These are phyloP conservation scores for Paraconiothyrium brasiliense DNA, from an alignment of 2,329 filamentous ascomycete species.

Conservation along the genomic window DNA sequence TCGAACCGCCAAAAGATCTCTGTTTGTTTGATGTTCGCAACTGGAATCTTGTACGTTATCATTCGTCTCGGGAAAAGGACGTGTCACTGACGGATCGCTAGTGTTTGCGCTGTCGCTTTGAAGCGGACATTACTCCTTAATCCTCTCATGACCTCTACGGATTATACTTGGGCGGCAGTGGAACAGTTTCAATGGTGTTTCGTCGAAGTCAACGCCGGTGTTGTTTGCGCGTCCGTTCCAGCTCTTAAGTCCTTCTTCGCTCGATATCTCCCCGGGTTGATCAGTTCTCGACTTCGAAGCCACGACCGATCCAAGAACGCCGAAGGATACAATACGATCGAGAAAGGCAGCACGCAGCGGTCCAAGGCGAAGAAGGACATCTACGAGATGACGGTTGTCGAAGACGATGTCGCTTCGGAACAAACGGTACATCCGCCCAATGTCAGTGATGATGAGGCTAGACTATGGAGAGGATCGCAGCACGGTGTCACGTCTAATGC, in stretches of 20 bases:
- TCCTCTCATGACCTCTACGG: constrained; percentile 17
- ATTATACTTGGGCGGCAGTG: constrained; percentile 22
- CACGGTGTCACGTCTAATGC: neutral
- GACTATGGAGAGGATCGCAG: neutral
- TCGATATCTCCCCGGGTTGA: constrained; percentile 13
- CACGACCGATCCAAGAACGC: neutral
- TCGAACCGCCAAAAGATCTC: constrained; percentile 10
- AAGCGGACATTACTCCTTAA: constrained; percentile 15
- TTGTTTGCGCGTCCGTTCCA: constrained; percentile 19
- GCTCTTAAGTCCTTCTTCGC: constrained; percentile 20
- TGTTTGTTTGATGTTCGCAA: constrained; percentile 15
- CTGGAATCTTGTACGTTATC: constrained; percentile 15
- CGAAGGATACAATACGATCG: constrained; percentile 4
- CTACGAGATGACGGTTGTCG: constrained; percentile 7
- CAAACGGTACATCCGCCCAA: neutral
- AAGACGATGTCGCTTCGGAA: neutral
- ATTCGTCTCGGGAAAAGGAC: neutral
- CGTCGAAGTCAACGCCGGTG: constrained; percentile 21
- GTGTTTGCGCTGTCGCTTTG: constrained; percentile 18
- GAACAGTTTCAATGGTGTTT: constrained; percentile 26
- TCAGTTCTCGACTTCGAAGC: constrained; percentile 13
- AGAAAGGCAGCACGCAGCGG: constrained; percentile 4
- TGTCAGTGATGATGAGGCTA: constrained; percentile 2
- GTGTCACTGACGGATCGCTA: constrained; percentile 9
- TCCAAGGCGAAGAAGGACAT: neutral